Evolutionary conservation across 257 asterid species (phyloP).

Genomic region (Solanum infundibuliforme): DNA sequence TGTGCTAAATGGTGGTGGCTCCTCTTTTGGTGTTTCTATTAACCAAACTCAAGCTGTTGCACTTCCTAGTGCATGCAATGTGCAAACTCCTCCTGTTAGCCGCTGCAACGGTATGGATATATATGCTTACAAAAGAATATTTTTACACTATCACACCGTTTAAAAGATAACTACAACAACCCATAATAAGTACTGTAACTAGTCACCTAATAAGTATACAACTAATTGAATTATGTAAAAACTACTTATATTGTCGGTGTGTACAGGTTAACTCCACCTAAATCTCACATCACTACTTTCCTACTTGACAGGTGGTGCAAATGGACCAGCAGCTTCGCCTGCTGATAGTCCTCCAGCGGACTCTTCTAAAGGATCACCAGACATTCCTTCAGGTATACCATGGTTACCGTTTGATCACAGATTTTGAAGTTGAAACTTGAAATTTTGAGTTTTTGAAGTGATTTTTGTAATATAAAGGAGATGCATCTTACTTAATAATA

Average conservation of each 20-base stretch:
- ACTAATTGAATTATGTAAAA: no score
- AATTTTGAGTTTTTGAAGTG: no score
- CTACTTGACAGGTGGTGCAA: background rate
- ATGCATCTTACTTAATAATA: no score
- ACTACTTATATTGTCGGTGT: background rate
- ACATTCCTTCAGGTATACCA: background rate
- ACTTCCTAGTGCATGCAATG: conserved; percentile 33
- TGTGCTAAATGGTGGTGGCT: conserved; percentile 18
- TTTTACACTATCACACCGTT: no score
- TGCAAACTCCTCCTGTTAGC: conserved; percentile 37
- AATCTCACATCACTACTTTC: background rate
- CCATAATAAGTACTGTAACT: background rate
- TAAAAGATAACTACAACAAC: background rate
- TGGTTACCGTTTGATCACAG: background rate
- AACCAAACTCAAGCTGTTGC: conserved; percentile 43
- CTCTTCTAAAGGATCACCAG: conserved; percentile 1
- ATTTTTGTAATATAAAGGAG: no score
- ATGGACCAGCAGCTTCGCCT: conserved; percentile 10
- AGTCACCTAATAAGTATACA: background rate
- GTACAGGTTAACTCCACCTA: background rate
- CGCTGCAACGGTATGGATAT: conserved; percentile 26
- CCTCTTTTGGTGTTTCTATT: conserved; percentile 19
- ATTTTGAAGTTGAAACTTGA: background rate
- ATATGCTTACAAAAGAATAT: background rate
- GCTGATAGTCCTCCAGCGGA: background rate